Evolutionary conservation across 345 rosid species (phyloP), one percentile per base, ranked within the genome.

Genomic region (Euphorbia tirucalli): DNA sequence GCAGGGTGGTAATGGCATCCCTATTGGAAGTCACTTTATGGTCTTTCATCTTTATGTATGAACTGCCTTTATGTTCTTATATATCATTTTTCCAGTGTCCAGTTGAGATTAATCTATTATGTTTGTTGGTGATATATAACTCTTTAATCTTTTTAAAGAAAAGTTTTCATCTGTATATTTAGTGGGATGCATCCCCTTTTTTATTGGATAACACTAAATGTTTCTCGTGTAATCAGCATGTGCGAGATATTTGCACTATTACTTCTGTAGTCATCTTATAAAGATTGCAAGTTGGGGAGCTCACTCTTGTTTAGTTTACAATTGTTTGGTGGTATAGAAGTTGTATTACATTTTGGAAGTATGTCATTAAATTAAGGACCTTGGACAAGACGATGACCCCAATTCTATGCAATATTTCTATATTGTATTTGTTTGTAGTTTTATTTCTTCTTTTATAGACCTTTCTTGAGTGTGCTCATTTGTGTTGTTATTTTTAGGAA

Each of bases 21-120:
- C 46, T 35, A 61, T 2, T 61, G 63, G 63, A 59, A 59, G 63
- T n/a, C n/a, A n/a, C n/a, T n/a, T n/a, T n/a, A n/a, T n/a, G n/a
- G n/a, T n/a, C n/a, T n/a, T n/a, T n/a, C 39, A 28, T 59, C 21
- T 61, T 35, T 35, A 2, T 61, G 35, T 14, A 35, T 32, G 18
- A 1, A 7, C 31, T 13, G 19, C 15, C 35, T 1, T 3, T 3
- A 25, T 35, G 27, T 46, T 32, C 65, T 32, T 7, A 19, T 32
- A 7, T 60, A n/a, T 56, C 61, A 25, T 25, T 56, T 56, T 2
- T 27, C 13, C 25, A 56, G 18, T n/a, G 10, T 57, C 25, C 7
- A 3, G 16, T 24, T 55, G 28, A 22, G 30, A n/a, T 59, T 28
- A 59, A 7, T n/a, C 30, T 15, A 4, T 14, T 59, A 2, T 21